Percentiles rank a stretch among this genome's conserved stretches.
Conservation (phyloP, 108 stramenopile species). For the Nannochloropsis gaditana region DNA sequence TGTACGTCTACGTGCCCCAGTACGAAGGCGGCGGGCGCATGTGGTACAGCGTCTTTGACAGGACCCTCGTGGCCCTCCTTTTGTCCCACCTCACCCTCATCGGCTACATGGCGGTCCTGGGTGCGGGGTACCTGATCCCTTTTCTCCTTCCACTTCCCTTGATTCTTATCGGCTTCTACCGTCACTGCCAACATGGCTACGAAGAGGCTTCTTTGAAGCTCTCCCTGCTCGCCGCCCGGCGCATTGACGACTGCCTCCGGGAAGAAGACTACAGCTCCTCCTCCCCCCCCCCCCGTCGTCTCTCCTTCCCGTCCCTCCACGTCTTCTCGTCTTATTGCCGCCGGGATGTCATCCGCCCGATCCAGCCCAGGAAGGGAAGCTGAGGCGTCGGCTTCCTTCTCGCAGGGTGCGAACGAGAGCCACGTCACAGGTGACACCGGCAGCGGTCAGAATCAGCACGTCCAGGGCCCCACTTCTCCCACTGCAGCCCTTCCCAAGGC, state of each 20-base stretch:
- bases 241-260: background rate
- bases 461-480: too few species aligned
- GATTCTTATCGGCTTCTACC: background rate
- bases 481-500: too few species aligned
- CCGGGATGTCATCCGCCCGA: background rate
- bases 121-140: background rate
- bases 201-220: slow-evolving; percentile 16
- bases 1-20: slow-evolving; percentile 33
- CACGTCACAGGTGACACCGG: too few species aligned
- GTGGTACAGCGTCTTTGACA: slow-evolving; percentile 36
- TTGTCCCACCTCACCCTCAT: slow-evolving; percentile 21
- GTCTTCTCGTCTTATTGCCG: background rate
- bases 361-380: too few species aligned
- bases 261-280: background rate
- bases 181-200: background rate
- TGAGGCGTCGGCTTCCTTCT: too few species aligned
- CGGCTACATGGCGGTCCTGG: slow-evolving; percentile 30
- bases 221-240: slow-evolving; percentile 8
- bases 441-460: too few species aligned
- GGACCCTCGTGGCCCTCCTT: slow-evolving; percentile 25
- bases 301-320: background rate
- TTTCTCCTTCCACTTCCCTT: background rate
- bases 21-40: slow-evolving; percentile 31
- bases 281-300: background rate
- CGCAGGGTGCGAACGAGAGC: too few species aligned